Base-by-base conservation (phyloP, 1,284 basidiomycete genomes). In the Rhizoctonia solani region DNA sequence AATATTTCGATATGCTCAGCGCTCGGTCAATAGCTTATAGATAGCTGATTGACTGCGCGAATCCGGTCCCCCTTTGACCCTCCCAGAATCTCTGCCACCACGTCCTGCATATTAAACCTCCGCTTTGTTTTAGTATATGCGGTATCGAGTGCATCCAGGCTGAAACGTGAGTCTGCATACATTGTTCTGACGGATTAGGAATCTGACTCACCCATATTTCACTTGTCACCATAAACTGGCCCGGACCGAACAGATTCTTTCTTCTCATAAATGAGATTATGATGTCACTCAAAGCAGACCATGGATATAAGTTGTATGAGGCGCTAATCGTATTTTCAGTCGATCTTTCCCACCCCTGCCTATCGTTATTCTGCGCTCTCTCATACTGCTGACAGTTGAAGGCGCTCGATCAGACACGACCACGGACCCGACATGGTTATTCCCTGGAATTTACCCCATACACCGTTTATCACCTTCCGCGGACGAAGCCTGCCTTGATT, bases 1-100 rank as follows among this genome's bases (percentile, higher is more conserved):
- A 63, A 46, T 59, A 52, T 47, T 42, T 63, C 44, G 58, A 63
- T 63, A n/a, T 2, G 23, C 29, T 41, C 47, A 42, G 16, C 47
- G 34, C 30, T 29, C 6, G 30, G 13, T 50, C 30, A 23, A 52
- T n/a, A 63, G 34, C 47, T 50, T 63, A 63, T 63, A 63, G 58
- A 25, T 47, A 52, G 37, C 47, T 21, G 58, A 42, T 52, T 19
- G 58, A 3, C 46, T 41, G 34, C 47, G 19, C 29, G 25, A 41
- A 34, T 30, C 37, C 14, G 58, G 52, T 63, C 47, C 39, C 47
- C 39, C 23, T 16, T 34, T 11, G 21, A 3, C 46, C 47, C 34
- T 37, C 37, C 47, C 58, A 23, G 13, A 16, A 34, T 21, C 47
- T 27, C 23, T 13, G 13, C 58, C 42, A 14, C 25, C 11, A 49